Evolutionary conservation across 192 early-diverging fungal genomes (phyloP), one percentile per base, ranked within the genome.

Genomic region (Entophlyctis luteolus): DNA sequence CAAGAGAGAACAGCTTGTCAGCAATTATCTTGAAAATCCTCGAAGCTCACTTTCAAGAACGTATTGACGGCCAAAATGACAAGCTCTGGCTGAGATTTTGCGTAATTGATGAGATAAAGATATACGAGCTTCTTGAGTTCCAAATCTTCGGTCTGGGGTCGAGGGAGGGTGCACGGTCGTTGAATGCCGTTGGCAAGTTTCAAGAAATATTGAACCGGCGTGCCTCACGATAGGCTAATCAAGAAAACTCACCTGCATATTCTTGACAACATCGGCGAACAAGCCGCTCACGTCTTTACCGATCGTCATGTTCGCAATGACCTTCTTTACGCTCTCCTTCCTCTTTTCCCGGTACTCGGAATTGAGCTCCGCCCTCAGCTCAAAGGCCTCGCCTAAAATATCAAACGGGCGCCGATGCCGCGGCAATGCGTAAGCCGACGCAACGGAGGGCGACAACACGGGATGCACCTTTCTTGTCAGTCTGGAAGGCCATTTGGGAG

Each of bases 261-360:
- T 77, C 92, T 96, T 95, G 72, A 99, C 81, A 28, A 99, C 92
- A 74, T 99, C 95, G 23, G 87, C 83, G 73, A 89, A 94, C 34
- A 99, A 85, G 6, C 91, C 79, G 27, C 91, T 92, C 92, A 99
- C 97, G 80, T 99, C 97, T 79, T 94, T 98, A 27, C 97, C 97
- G 94, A 99, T 98, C 18, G 97, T 98, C 95, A 99, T 99, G 73
- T 99, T 99, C 34, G 97, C 97, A 23, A 99, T 93, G 66, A 99
- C 90, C 80, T 97, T 91, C 67, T 96, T 95, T 33, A 99, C 95
- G 0, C 94, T 92, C 80, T 99, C 96, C 74, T 97, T 98, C 54
- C 96, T 84, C 48, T 89, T 80, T 62, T 98, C 93, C 60, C 87
- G 89, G 80, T 98, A 98, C 80, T 99, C 96, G 77, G 88, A 91